Evolutionary conservation across 768 basidiomycete genomes (phyloP).

Genomic region (Russula vinacea): DNA sequence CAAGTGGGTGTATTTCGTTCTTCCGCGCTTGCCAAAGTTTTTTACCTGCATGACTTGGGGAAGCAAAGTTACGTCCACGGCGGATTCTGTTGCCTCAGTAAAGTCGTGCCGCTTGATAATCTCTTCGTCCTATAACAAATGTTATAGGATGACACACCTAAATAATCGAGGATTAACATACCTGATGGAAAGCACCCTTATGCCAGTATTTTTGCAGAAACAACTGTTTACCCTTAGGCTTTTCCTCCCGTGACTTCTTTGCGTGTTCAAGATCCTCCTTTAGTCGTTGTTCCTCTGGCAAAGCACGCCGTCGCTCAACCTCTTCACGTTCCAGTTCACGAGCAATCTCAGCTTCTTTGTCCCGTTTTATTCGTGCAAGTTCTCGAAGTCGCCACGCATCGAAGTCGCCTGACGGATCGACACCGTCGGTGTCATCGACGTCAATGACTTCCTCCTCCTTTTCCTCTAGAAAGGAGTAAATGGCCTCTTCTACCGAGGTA

Average conservation of each 20-base stretch:
- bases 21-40: conserved; percentile 89
- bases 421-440: conserved; percentile 91
- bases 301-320: conserved; percentile 82
- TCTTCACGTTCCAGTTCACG: conserved; percentile 87
- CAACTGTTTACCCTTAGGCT: conserved; percentile 86
- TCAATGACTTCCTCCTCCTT: conserved; percentile 80
- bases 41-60: conserved; percentile 97
- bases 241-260: conserved; percentile 75
- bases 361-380: conserved; percentile 86
- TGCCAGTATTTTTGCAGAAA: conserved; percentile 99
- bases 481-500: conserved; percentile 5
- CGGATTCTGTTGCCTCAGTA: conserved; percentile 85
- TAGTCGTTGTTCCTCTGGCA: conserved; percentile 91
- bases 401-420: conserved; percentile 87
- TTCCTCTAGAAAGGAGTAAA: conserved; percentile 60
- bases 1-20: conserved; percentile 95
- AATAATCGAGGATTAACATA: conserved; percentile 36
- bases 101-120: conserved; percentile 80
- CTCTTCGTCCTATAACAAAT: conserved; percentile 68
- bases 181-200: conserved; percentile 98
- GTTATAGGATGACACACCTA: conserved; percentile 10
- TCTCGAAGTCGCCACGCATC: conserved; percentile 96
- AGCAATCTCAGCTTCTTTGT: conserved; percentile 82
- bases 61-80: conserved; percentile 80
- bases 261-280: conserved; percentile 90